Evolutionary conservation across 1,139 yeast species (phyloP).

Genomic region (Diutina sp.): DNA sequence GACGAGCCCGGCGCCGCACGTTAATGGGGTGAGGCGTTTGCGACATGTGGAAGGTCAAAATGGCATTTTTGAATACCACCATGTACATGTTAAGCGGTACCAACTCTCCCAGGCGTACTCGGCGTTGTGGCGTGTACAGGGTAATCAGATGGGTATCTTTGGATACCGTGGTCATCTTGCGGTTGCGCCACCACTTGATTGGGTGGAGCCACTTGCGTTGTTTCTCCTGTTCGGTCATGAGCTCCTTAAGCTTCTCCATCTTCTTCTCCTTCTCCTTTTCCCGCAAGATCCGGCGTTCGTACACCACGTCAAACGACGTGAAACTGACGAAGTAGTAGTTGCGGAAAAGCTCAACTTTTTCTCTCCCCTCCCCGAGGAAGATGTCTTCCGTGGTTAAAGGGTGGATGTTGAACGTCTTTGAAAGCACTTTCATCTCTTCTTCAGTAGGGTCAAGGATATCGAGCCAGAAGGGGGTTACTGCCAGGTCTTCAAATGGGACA

Average conservation of each 20-base stretch:
- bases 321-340: constrained; percentile 89
- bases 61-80: constrained; percentile 83
- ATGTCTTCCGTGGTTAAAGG: constrained; percentile 96
- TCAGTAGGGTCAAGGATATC: constrained; percentile 91
- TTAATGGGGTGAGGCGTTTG: constrained; percentile 95
- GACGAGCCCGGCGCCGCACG: constrained; percentile 83
- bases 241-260: constrained; percentile 27
- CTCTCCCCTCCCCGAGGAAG: constrained; percentile 85
- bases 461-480: constrained; percentile 64
- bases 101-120: constrained; percentile 57
- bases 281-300: constrained; percentile 45
- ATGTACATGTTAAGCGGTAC: constrained; percentile 89
- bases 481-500: background rate
- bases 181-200: background rate
- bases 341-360: constrained; percentile 84
- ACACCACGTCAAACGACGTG: constrained; percentile 80
- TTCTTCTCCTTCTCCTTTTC: constrained; percentile 32
- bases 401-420: constrained; percentile 88
- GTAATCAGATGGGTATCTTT: background rate
- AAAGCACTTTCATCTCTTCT: constrained; percentile 87
- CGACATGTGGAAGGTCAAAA: constrained; percentile 84
- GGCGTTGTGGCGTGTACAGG: constrained; percentile 5
- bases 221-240: background rate
- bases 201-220: background rate
- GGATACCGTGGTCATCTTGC: background rate